phyloP scores from a whole-genome alignment of 1,139 yeast species.

The Saccharomyces hybrid region DNA sequence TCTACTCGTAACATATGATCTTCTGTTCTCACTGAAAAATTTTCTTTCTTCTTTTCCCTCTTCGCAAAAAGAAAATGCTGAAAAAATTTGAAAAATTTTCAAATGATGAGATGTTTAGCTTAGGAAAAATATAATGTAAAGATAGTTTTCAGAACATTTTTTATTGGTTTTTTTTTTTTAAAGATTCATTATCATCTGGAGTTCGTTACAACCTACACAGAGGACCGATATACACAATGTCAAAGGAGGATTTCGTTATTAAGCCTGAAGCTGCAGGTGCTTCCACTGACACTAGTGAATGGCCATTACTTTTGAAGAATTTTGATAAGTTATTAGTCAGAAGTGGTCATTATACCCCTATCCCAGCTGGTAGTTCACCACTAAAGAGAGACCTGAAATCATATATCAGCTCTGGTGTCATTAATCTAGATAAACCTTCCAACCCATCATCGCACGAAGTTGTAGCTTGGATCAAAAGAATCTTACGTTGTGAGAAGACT shows the following conservation, averaged over 20 bases:
- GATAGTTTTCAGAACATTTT: neutral
- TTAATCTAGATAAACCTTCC: constrained; percentile 94
- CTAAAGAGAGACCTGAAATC: constrained; percentile 86
- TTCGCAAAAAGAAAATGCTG: neutral
- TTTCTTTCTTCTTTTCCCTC: neutral
- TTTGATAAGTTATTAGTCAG: constrained; percentile 90
- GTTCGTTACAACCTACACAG: neutral
- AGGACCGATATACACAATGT: constrained; percentile 29
- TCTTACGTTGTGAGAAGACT: constrained; percentile 89
- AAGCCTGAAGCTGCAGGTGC: constrained; percentile 84
- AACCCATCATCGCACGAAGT: constrained; percentile 98
- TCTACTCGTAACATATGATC: neutral
- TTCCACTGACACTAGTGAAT: constrained; percentile 77
- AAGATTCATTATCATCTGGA: neutral
- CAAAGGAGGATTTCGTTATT: constrained; percentile 67
- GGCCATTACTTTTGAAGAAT: constrained; percentile 93
- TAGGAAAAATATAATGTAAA: neutral
- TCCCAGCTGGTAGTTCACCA: constrained; percentile 92
- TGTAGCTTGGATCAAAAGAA: constrained; percentile 98
- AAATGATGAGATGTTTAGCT: neutral
- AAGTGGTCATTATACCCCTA: constrained; percentile 94
- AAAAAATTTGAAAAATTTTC: neutral
- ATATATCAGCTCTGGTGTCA: constrained; percentile 89
- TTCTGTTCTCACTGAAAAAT: neutral
- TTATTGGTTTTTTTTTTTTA: neutral